Evolutionary conservation across 2,329 filamentous ascomycete genomes (phyloP).

Genomic region (Fusarium austroafricanum): DNA sequence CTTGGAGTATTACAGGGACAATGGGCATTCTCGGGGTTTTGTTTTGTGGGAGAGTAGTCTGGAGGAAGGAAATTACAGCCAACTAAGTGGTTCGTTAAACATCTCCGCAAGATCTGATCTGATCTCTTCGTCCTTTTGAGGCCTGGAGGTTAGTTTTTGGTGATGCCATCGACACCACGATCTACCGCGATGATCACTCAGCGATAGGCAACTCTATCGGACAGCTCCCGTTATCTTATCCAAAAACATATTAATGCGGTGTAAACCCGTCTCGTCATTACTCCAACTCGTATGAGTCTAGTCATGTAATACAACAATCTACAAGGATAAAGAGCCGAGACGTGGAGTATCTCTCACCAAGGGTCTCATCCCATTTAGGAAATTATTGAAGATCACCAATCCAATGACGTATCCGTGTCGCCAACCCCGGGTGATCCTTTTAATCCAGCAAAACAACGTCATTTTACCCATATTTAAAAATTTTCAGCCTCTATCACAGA

Average conservation of each 20-base stretch:
- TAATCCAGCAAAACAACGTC: constrained; percentile 12
- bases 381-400: constrained; percentile 20
- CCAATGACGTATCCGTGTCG: constrained; percentile 14
- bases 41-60: background rate
- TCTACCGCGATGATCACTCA: constrained; percentile 1
- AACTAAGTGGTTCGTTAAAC: background rate
- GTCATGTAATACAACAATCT: constrained; percentile 7
- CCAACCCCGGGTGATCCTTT: constrained; percentile 1
- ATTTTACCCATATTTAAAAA: constrained; percentile 25
- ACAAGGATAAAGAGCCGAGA: constrained; percentile 30
- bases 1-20: constrained; percentile 17
- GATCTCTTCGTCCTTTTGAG: background rate
- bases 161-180: background rate
- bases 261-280: background rate
- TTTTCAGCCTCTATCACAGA: constrained; percentile 5
- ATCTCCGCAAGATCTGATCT: background rate
- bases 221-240: background rate
- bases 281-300: constrained; percentile 11
- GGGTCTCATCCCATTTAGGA: constrained; percentile 22
- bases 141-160: background rate
- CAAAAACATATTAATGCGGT: constrained; percentile 3
- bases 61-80: background rate
- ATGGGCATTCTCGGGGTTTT: constrained; percentile 17
- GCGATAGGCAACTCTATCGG: background rate
- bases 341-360: constrained; percentile 17